These are phyloP conservation scores for Aspergillus hancockii DNA, from an alignment of 495 filamentous ascomycete genomes.

Conservation along the genomic window DNA sequence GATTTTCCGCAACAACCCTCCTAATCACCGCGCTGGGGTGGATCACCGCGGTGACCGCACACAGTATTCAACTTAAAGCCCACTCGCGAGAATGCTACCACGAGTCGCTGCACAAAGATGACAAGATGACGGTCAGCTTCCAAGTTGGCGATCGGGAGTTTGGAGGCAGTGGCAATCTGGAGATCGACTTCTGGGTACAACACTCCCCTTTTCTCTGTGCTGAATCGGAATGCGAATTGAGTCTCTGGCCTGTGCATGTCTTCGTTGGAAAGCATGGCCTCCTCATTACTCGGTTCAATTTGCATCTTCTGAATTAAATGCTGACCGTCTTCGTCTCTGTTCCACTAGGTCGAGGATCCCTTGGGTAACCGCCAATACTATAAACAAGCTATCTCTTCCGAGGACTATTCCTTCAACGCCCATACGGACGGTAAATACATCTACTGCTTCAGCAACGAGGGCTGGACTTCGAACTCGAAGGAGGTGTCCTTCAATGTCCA, in stretches of 20 bases:
- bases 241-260: background rate
- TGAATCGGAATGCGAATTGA: background rate
- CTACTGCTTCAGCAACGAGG: slow-evolving; percentile 99
- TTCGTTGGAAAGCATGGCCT: background rate
- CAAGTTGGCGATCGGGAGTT: slow-evolving; percentile 98
- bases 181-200: slow-evolving; percentile 97
- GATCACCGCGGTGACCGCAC: slow-evolving; percentile 65
- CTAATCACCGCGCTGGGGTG: slow-evolving; percentile 65
- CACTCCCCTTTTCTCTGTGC: background rate
- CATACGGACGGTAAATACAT: slow-evolving; percentile 80
- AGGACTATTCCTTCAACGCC: slow-evolving; percentile 91
- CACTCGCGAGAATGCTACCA: slow-evolving; percentile 97
- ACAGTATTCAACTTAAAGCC: slow-evolving; percentile 92
- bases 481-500: slow-evolving; percentile 99
- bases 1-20: slow-evolving; percentile 54
- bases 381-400: slow-evolving; percentile 77
- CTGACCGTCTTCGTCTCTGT: slow-evolving; percentile 18
- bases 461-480: slow-evolving; percentile 88
- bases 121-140: slow-evolving; percentile 98
- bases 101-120: slow-evolving; percentile 87
- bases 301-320: background rate
- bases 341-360: slow-evolving; percentile 75
- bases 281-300: background rate
- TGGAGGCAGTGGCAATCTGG: slow-evolving; percentile 89
- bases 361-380: slow-evolving; percentile 69